Percentiles rank a stretch among this genome's conserved stretches.
phyloP scores from a whole-genome alignment of 441 rosid species.

The Croton laevigatus region DNA sequence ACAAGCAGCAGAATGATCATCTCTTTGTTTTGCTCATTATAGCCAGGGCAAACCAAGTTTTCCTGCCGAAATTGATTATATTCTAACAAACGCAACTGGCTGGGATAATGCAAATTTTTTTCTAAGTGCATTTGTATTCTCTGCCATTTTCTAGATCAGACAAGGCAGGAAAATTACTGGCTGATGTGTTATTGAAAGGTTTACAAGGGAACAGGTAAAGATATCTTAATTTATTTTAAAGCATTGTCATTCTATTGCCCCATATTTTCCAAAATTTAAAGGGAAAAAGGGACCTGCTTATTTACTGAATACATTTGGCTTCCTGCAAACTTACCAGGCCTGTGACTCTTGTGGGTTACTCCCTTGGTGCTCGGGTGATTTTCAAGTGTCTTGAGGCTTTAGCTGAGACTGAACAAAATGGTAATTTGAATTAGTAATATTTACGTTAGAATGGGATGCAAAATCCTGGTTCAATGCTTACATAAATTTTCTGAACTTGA shows the following conservation, averaged over 20 bases:
- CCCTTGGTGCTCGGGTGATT: constrained; percentile 91
- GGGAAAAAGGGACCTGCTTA: background rate
- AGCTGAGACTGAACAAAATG: constrained; percentile 66
- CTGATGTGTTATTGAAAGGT: constrained; percentile 79
- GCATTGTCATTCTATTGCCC: constrained; percentile 9
- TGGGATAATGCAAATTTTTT: background rate
- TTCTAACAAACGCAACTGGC: background rate
- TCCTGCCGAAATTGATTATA: background rate
- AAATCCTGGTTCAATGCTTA: constrained; percentile 21
- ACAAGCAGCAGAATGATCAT: no score
- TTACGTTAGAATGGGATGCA: background rate
- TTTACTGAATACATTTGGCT: constrained; percentile 11
- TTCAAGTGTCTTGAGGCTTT: constrained; percentile 77
- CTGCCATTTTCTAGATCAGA: constrained; percentile 58
- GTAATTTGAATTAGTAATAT: constrained; percentile 28
- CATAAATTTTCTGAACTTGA: constrained; percentile 20
- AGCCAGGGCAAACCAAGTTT: background rate
- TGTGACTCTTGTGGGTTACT: constrained; percentile 83
- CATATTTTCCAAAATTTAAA: background rate
- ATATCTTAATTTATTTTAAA: background rate
- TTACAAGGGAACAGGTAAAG: constrained; percentile 87
- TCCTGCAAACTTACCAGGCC: constrained; percentile 51
- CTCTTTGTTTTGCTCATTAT: background rate
- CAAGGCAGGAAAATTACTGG: constrained; percentile 82
- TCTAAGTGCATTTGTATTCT: constrained; percentile 13